Base-by-base conservation (phyloP, 1,139 yeast species). In the Chernovozyma sophiae-reginae region DNA sequence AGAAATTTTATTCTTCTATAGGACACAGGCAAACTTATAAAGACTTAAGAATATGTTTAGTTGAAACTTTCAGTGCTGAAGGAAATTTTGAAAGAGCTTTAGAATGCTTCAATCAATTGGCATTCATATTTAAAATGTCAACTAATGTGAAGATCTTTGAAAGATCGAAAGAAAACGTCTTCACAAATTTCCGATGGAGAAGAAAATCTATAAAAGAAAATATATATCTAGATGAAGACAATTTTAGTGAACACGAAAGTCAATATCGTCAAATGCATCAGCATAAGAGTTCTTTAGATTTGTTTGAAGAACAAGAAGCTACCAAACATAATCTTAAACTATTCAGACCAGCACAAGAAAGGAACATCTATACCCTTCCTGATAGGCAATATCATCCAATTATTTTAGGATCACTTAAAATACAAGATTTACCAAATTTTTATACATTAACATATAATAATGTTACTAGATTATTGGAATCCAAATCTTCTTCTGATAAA, bases 1-100 rank as follows among this genome's bases (percentile, higher is more conserved):
- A 63, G 43, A 45, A 71, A 30, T 69, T 58, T 42, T 68, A 66
- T 47, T 68, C 74, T 0, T 57, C 58, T 33, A 46, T 51, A 14
- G 56, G 61, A n/a, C 63, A 66, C 39, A 44, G 53, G 28, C 39
- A 36, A 5, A 49, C 55, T 1, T 67, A 57, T 39, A 60, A 59
- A 37, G 34, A 58, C 1, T 47, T 69, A 22, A 44, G 50, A 22
- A 51, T 61, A 0, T 44, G 56, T 3, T 42, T 53, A 20, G 62
- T 69, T 5, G 74, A 69, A 45, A 53, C 65, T 0, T 53, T 56
- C 31, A 53, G 71, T 30, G 37, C 43, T 8, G 33, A 43, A 8
- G 58, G 55, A 0, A 52, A 62, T 36, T 36, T 58, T 3, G 36
- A 42, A 2, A 40, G 46, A 3, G 61, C 74, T 1, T 42, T 68